Evolutionary conservation across 1,139 yeast genomes (phyloP).

Genomic region (Debaryomyces fabryi): DNA sequence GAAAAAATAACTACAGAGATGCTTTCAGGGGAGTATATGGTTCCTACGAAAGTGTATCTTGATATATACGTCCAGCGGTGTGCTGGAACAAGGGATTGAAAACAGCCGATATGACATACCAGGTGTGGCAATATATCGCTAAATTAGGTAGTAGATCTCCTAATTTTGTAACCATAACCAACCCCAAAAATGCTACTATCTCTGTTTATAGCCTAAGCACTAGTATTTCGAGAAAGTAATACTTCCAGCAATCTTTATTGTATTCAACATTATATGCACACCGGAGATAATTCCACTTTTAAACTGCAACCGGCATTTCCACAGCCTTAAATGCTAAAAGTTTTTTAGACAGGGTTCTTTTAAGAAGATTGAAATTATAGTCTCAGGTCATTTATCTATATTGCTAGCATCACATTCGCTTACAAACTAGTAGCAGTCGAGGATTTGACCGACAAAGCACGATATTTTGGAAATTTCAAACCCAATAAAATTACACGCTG

Average conservation of each 20-base stretch:
- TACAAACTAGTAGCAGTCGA: not conserved
- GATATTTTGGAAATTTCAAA: not conserved
- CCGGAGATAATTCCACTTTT: constrained; percentile 6
- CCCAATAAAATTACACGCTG: not conserved
- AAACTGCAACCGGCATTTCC: constrained; percentile 8
- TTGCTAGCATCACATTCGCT: constrained; percentile 5
- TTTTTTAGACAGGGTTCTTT: not conserved
- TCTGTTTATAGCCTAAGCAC: not conserved
- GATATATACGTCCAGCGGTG: not conserved
- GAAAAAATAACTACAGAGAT: not conserved
- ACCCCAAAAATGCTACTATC: not conserved
- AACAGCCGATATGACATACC: not conserved
- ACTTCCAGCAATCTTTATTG: constrained; percentile 6
- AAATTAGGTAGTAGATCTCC: not conserved
- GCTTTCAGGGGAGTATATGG: not conserved
- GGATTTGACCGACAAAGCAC: not conserved
- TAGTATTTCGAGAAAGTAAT: constrained; percentile 1
- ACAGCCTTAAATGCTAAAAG: constrained; percentile 1
- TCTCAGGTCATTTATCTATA: not conserved
- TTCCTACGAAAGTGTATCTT: not conserved
- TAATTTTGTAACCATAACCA: not conserved
- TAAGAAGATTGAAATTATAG: not conserved
- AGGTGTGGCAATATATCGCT: not conserved
- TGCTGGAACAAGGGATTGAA: not conserved
- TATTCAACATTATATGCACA: constrained; percentile 2